Conservation (phyloP, 169 alveolate genomes). For the Eimeria sp. region DNA sequence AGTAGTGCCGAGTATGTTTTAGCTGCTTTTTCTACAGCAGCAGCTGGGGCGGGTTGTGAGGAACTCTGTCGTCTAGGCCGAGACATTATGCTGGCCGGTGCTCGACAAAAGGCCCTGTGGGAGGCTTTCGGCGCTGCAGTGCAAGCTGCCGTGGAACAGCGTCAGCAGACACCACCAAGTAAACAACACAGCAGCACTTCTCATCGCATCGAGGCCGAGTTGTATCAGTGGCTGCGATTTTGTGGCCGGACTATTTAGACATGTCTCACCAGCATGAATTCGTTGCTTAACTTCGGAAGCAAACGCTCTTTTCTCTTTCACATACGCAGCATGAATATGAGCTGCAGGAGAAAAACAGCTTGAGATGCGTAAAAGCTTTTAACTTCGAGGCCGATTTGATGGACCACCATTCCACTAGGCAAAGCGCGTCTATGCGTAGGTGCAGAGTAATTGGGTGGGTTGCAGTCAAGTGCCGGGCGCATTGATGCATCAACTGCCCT, state of each 20-base stretch:
- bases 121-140: slow-evolving; percentile 50
- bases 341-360: not conserved
- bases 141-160: slow-evolving; percentile 13
- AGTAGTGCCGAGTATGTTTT: slow-evolving; percentile 38
- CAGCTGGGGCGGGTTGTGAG: slow-evolving; percentile 30
- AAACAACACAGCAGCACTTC: not conserved
- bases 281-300: not conserved
- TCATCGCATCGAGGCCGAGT: not conserved
- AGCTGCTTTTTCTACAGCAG: slow-evolving; percentile 54
- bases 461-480: not conserved
- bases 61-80: slow-evolving; percentile 58
- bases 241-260: slow-evolving; percentile 25
- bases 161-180: not conserved
- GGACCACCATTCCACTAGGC: too few relatives aligned
- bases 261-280: not conserved
- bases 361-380: not conserved
- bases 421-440: not conserved
- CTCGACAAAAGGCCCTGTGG: slow-evolving; percentile 44
- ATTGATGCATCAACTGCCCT: not conserved
- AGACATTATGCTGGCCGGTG: slow-evolving; percentile 27
- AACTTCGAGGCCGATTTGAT: not conserved
- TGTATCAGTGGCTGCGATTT: slow-evolving; percentile 45
- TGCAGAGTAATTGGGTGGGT: not conserved
- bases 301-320: not conserved
- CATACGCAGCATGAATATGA: not conserved